Evolutionary conservation across 2,329 filamentous ascomycete species (phyloP).

Genomic region (Septoria petroselini): DNA sequence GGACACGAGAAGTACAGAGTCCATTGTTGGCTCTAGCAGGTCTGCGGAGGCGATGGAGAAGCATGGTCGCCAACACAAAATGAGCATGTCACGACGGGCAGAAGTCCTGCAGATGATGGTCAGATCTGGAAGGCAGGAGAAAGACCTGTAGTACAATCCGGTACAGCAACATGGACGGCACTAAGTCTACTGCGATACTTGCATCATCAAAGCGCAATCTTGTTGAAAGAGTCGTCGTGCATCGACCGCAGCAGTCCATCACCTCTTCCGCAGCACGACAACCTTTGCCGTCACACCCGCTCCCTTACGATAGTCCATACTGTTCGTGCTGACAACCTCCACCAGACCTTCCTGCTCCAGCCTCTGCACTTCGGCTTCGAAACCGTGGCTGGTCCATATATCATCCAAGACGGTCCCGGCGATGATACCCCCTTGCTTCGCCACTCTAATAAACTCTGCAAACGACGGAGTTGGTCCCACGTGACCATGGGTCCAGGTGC

Average conservation of each 20-base stretch:
- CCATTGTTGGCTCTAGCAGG: neutral
- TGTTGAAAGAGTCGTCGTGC: too few relatives aligned
- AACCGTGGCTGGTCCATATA: constrained; percentile 52
- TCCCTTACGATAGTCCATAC: constrained; percentile 35
- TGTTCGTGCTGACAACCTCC: constrained; percentile 37
- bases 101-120: too few relatives aligned
- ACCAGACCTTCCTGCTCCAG: constrained; percentile 38
- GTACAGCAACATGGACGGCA: too few relatives aligned
- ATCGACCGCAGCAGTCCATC: neutral
- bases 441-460: constrained; percentile 51
- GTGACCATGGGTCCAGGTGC: constrained; percentile 55
- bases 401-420: constrained; percentile 52
- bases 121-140: too few relatives aligned
- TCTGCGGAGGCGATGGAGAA: neutral
- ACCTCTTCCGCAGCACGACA: constrained; percentile 32
- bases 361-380: constrained; percentile 45
- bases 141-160: too few relatives aligned
- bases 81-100: neutral
- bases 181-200: too few relatives aligned
- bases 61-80: neutral
- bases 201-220: too few relatives aligned
- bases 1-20: neutral
- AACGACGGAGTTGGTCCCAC: constrained; percentile 51
- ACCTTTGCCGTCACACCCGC: constrained; percentile 26
- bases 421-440: constrained; percentile 48